Percentiles rank a stretch among this genome's conserved stretches.
Evolutionary conservation across 805 yeast species (phyloP).

Genomic region (Maudiozyma serrabonitensis): DNA sequence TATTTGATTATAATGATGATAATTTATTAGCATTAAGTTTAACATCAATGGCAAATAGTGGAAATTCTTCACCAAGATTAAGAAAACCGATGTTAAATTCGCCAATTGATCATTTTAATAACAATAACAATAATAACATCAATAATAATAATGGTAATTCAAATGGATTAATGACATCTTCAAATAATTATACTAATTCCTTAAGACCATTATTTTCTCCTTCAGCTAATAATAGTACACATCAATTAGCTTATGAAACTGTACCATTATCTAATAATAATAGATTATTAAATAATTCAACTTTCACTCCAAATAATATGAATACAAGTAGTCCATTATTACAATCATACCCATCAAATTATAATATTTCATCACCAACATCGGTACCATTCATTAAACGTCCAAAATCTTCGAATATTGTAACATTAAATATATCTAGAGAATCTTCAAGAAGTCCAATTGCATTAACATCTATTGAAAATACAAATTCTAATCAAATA

Average conservation of each 20-base stretch:
- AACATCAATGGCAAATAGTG: conserved; percentile 30
- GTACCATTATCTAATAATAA: conserved; percentile 4
- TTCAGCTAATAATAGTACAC: conserved; percentile 5
- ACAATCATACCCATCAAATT: conserved; percentile 4
- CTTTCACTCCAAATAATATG: not conserved
- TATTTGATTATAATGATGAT: conserved; percentile 27
- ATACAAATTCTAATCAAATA: not conserved
- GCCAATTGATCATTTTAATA: conserved; percentile 11
- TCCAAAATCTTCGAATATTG: conserved; percentile 26
- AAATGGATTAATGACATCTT: conserved; percentile 5
- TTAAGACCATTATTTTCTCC: conserved; percentile 7
- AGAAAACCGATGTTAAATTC: conserved; percentile 22
- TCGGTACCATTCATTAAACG: conserved; percentile 19
- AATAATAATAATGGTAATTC: conserved; percentile 3
- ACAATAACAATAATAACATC: not conserved
- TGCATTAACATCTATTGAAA: conserved; percentile 2
- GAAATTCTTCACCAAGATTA: conserved; percentile 27
- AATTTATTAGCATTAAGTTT: conserved; percentile 28
- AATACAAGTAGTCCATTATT: conserved; percentile 1
- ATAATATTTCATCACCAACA: conserved; percentile 2
- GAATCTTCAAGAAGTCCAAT: conserved; percentile 28
- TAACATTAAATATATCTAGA: conserved; percentile 26
- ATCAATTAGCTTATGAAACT: conserved; percentile 13
- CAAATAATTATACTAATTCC: not conserved
- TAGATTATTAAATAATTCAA: not conserved